A percentile compares a stretch with the other conserved stretches of the same genome.
Conservation (phyloP, 306 rosid genomes). For the Coriaria nepalensis region DNA sequence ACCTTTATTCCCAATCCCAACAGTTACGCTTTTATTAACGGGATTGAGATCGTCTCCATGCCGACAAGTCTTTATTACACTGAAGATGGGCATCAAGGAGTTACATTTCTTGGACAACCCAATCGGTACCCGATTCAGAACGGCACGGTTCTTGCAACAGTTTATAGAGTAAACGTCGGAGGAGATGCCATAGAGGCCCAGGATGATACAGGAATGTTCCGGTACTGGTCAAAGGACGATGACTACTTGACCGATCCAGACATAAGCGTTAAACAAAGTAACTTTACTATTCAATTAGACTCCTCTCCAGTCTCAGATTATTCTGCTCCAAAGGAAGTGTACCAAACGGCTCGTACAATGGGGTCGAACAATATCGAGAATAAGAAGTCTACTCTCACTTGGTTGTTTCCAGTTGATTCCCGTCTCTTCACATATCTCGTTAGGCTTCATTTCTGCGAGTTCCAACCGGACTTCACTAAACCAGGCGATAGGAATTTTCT, state of each 20-base stretch:
- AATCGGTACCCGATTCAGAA: neutral
- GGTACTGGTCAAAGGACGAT: slow-evolving; percentile 7
- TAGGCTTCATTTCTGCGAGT: slow-evolving; percentile 17
- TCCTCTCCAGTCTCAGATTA: neutral
- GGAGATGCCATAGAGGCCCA: neutral
- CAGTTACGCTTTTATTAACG: slow-evolving; percentile 19
- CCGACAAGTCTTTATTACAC: slow-evolving; percentile 13
- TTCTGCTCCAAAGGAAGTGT: slow-evolving; percentile 9
- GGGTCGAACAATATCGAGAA: neutral
- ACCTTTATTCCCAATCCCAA: slow-evolving; percentile 12
- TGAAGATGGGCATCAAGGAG: neutral
- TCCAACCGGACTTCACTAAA: rapidly evolving
- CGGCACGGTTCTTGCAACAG: slow-evolving; percentile 13
- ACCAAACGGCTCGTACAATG: slow-evolving; percentile 2
- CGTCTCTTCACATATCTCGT: slow-evolving; percentile 4
- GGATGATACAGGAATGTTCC: slow-evolving; percentile 17
- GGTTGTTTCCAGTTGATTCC: slow-evolving; percentile 10
- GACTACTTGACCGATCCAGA: neutral
- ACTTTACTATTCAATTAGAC: neutral
- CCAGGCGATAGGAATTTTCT: neutral
- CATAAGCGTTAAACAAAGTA: neutral
- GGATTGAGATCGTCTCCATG: slow-evolving; percentile 21
- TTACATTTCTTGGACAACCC: too few relatives aligned
- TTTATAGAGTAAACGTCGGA: slow-evolving; percentile 16
- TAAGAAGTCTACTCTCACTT: slow-evolving; percentile 8